Conservation (phyloP, 2,329 filamentous ascomycete genomes). For the Magnaporthiopsis incrustans region DNA sequence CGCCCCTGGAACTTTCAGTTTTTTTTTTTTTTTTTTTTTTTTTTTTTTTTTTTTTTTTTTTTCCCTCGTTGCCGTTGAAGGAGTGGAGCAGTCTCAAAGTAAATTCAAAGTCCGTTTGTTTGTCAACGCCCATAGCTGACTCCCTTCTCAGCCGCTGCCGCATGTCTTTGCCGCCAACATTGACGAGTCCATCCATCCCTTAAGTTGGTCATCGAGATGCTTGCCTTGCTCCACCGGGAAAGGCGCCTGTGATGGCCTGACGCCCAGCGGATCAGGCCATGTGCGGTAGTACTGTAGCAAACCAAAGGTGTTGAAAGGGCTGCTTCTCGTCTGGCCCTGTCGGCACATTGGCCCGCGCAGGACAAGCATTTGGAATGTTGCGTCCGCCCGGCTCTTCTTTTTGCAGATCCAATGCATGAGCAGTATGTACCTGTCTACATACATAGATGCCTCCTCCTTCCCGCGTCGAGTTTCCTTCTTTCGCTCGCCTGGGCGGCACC, state of each 20-base stretch:
- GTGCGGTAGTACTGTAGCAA: background rate
- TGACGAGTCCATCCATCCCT: too few species aligned
- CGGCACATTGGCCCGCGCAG: background rate
- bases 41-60: background rate
- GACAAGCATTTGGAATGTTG: background rate
- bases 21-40: background rate
- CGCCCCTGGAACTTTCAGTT: background rate
- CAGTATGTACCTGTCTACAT: too few species aligned
- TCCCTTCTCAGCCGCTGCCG: background rate
- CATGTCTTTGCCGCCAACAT: background rate
- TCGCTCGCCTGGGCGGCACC: too few species aligned
- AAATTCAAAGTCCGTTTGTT: too few species aligned
- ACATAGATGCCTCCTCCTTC: background rate
- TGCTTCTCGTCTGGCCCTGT: background rate
- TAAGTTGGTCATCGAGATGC: background rate
- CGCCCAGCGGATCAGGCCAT: background rate
- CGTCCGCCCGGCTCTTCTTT: background rate
- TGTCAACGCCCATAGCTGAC: background rate
- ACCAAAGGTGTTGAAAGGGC: background rate
- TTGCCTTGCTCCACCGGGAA: background rate
- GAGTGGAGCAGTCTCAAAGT: background rate
- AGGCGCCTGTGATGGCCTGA: too few species aligned
- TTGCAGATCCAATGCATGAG: background rate
- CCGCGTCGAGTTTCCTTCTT: background rate
- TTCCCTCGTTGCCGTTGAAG: background rate